A percentile compares a stretch with the other conserved stretches of the same genome.
Conservation (phyloP, 1,139 yeast species). For the Debaryomyces singareniensis region DNA sequence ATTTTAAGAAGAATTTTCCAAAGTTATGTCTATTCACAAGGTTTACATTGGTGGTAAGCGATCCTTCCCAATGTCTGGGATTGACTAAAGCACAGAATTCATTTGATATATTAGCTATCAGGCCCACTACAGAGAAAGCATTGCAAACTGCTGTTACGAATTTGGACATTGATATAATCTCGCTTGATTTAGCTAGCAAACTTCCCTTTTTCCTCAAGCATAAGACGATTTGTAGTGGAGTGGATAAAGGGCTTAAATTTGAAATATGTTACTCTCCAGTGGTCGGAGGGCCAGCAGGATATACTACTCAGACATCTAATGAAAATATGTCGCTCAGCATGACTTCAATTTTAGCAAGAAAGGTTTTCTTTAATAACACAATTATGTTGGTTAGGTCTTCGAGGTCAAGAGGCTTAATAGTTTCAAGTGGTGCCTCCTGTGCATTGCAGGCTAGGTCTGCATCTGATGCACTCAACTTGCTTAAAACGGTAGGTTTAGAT, state of each 20-base stretch:
- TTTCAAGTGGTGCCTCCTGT: slow-evolving; percentile 67
- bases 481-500: slow-evolving; percentile 65
- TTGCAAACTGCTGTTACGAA: slow-evolving; percentile 67
- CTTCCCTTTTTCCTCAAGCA: slow-evolving; percentile 77
- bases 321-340: slow-evolving; percentile 12
- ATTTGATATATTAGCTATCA: slow-evolving; percentile 77
- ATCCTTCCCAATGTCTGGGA: slow-evolving; percentile 71
- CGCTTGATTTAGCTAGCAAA: slow-evolving; percentile 60
- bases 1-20: slow-evolving; percentile 29
- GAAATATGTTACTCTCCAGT: slow-evolving; percentile 69
- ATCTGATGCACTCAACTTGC: slow-evolving; percentile 61
- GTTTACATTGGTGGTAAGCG: slow-evolving; percentile 68
- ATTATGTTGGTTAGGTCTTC: slow-evolving; percentile 78
- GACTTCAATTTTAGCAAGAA: slow-evolving; percentile 30
- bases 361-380: slow-evolving; percentile 63
- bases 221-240: slow-evolving; percentile 77
- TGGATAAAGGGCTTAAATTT: slow-evolving; percentile 74
- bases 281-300: slow-evolving; percentile 36
- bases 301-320: slow-evolving; percentile 13
- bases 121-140: slow-evolving; percentile 76
- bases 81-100: slow-evolving; percentile 53
- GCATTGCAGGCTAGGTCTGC: slow-evolving; percentile 59
- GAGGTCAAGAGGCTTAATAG: slow-evolving; percentile 69
- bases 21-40: slow-evolving; percentile 56
- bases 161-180: slow-evolving; percentile 72